Evolutionary conservation across 225 moss, liverwort and hornwort genomes (phyloP).

Genomic region (Climacium dendroides): DNA sequence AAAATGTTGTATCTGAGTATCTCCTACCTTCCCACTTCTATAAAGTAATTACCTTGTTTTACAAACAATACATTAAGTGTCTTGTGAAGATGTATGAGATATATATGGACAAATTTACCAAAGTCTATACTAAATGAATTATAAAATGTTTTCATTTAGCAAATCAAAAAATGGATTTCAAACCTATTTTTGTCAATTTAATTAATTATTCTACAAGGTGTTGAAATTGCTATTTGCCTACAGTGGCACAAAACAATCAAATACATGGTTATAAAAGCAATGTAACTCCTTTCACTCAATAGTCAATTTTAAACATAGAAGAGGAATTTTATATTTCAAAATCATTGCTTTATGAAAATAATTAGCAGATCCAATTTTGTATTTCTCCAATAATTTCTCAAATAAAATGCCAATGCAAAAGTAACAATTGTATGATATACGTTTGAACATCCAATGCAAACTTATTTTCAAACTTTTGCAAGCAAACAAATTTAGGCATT

Average conservation of each 20-base stretch:
- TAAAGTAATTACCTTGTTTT: not conserved
- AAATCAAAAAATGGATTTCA: not conserved
- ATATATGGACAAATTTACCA: not conserved
- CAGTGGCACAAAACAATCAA: not conserved
- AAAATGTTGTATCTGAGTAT: not conserved
- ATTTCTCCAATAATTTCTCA: not conserved
- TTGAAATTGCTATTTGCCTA: no score
- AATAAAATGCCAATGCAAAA: not conserved
- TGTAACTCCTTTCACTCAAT: not conserved
- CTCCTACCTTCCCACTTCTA: not conserved
- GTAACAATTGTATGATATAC: fast-evolving
- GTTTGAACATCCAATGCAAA: not conserved
- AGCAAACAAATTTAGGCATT: not conserved
- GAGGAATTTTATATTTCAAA: fast-evolving
- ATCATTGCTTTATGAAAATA: not conserved
- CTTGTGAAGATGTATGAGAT: no score
- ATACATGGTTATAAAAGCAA: not conserved
- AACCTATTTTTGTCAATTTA: not conserved
- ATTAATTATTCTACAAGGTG: not conserved
- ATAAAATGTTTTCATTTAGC: fast-evolving
- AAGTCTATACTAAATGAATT: not conserved
- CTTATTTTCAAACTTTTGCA: fast-evolving
- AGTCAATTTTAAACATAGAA: fast-evolving
- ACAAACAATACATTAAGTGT: no score
- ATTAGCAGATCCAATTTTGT: fast-evolving